Evolutionary conservation across 1,139 yeast genomes (phyloP).

Genomic region (Candida sp.): DNA sequence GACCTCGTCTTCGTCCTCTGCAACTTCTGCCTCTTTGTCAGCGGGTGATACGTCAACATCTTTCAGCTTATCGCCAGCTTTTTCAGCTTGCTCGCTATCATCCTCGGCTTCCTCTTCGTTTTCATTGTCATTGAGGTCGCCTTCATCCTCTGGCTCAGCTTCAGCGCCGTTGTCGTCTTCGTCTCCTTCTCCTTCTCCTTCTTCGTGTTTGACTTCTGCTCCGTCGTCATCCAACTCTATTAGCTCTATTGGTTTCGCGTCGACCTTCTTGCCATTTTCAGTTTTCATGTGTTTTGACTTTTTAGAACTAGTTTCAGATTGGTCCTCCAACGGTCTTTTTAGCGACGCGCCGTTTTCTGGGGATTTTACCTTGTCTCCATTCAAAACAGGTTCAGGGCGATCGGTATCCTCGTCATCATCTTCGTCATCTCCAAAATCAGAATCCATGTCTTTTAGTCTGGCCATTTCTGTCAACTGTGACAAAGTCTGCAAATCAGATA

Average conservation of each 20-base stretch:
- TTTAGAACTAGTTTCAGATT: constrained; percentile 8
- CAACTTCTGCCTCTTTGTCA: constrained; percentile 13
- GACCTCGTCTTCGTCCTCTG: constrained; percentile 35
- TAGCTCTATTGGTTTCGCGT: constrained; percentile 17
- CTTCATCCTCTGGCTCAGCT: constrained; percentile 16
- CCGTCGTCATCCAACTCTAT: constrained; percentile 21
- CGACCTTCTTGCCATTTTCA: constrained; percentile 16
- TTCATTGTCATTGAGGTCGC: constrained; percentile 11
- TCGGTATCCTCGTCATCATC: constrained; percentile 7
- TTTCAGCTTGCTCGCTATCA: constrained; percentile 14
- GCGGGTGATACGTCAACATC: constrained; percentile 13
- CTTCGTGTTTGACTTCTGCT: constrained; percentile 22
- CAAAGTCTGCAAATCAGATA: constrained; percentile 43
- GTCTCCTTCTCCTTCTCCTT: constrained; percentile 14
- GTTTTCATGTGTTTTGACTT: constrained; percentile 9
- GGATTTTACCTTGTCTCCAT: constrained; percentile 2
- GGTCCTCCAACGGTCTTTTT: not conserved
- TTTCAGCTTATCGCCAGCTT: constrained; percentile 11
- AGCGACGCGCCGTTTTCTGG: constrained; percentile 6
- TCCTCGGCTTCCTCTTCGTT: constrained; percentile 16
- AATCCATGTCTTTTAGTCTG: constrained; percentile 42
- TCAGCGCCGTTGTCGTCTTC: constrained; percentile 17
- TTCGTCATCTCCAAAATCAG: constrained; percentile 21
- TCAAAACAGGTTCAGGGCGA: not conserved
- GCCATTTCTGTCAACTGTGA: constrained; percentile 47